phyloP scores from a whole-genome alignment of 1,284 basidiomycete genomes.

The Rhodotorula mucilaginosa region DNA sequence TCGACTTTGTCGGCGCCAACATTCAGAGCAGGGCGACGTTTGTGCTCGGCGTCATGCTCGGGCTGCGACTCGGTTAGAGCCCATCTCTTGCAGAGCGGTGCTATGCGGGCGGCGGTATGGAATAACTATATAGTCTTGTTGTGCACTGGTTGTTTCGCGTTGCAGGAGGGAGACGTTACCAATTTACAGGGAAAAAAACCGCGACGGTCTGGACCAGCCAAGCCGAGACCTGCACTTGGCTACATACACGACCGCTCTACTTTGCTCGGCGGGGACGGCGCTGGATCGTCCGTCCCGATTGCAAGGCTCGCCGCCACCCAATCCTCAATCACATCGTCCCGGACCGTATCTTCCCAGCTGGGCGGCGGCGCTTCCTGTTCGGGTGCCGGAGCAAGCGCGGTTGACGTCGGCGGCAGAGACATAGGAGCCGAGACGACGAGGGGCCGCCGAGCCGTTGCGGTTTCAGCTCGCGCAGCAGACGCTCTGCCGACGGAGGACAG shows the following conservation, averaged over 20 bases:
- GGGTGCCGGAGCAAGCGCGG: background rate
- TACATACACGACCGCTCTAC: background rate
- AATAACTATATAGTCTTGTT: background rate
- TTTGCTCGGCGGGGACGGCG: too few species aligned
- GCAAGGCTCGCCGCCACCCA: background rate
- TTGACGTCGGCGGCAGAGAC: background rate
- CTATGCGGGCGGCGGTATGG: background rate
- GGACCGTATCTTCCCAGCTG: conserved; percentile 12
- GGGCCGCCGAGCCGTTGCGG: too few species aligned
- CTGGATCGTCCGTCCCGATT: background rate
- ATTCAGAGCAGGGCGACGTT: conserved; percentile 44
- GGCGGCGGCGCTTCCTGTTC: background rate
- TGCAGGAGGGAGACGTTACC: background rate
- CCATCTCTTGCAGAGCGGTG: background rate
- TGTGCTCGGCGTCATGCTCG: conserved; percentile 40
- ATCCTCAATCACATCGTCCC: conserved; percentile 1
- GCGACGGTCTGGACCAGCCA: background rate
- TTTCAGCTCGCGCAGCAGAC: background rate
- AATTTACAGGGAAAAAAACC: background rate
- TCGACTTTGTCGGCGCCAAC: conserved; percentile 44
- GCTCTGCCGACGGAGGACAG: background rate
- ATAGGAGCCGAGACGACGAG: background rate
- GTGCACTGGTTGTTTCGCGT: background rate
- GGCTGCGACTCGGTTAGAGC: conserved; percentile 33
- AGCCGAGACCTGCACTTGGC: too few species aligned